Conservation (phyloP, 148 eudicot genomes). For the Rhododendron henanense region DNA sequence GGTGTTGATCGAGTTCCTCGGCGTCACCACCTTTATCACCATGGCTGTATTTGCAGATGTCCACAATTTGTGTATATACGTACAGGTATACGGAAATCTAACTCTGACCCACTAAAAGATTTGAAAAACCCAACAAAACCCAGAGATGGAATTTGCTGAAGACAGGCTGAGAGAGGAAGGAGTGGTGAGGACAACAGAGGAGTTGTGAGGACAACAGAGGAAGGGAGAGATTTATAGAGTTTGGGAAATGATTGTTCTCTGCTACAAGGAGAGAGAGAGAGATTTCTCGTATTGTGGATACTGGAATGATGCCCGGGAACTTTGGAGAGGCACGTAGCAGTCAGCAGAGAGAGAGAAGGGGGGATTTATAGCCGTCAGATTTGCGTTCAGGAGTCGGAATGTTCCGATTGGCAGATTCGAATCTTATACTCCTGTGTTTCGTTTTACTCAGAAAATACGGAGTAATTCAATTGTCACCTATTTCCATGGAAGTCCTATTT, state of each 20-base stretch:
- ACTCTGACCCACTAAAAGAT: constrained; percentile 8
- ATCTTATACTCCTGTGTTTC: constrained; percentile 19
- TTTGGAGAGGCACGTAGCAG: not conserved
- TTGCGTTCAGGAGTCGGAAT: constrained; percentile 24
- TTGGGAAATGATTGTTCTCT: not conserved
- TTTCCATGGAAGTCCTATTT: no score
- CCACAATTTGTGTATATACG: not conserved
- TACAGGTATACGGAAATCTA: not conserved
- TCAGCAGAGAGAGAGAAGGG: not conserved
- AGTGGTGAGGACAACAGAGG: not conserved
- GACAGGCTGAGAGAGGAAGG: not conserved
- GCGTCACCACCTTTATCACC: constrained; percentile 47
- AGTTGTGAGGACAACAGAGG: not conserved
- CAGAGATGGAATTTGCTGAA: constrained; percentile 13
- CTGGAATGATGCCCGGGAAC: constrained; percentile 5
- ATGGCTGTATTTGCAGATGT: constrained; percentile 11
- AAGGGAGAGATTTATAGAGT: not conserved
- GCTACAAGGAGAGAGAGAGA: not conserved
- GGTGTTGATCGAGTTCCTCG: constrained; percentile 50
- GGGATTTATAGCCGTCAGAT: constrained; percentile 11
- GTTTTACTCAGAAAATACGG: not conserved
- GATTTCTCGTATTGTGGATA: not conserved
- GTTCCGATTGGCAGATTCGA: constrained; percentile 40
- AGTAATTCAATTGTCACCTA: not conserved
- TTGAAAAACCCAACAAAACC: constrained; percentile 9